phyloP scores from a whole-genome alignment of 164 flowering plant species.

The Dillenia turbinata region DNA sequence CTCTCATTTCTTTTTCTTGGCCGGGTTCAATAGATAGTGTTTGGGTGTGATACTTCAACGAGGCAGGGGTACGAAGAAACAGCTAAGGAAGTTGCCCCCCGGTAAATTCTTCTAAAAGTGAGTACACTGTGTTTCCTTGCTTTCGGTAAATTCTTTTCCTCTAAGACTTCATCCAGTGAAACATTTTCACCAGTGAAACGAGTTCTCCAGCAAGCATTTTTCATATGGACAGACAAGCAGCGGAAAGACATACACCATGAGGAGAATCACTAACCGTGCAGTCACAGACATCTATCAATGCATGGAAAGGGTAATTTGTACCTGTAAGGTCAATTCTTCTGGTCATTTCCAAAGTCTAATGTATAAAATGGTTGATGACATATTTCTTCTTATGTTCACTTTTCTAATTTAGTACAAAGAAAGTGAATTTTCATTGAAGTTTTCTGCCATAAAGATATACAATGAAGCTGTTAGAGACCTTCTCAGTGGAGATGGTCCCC shows the following conservation, averaged over 20 bases:
- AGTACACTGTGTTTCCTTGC: conserved; percentile 20
- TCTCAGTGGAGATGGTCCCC: conserved; percentile 56
- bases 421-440: conserved; percentile 72
- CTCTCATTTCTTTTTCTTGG: not conserved
- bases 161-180: not conserved
- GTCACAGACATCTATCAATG: conserved; percentile 71
- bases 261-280: conserved; percentile 70
- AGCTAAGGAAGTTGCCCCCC: conserved; percentile 73
- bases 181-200: not conserved
- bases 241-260: conserved; percentile 96
- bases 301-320: conserved; percentile 46
- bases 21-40: conserved; percentile 55
- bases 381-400: not conserved
- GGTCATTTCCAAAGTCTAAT: too few species aligned
- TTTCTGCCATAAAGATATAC: conserved; percentile 94
- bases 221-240: conserved; percentile 98
- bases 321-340: not conserved
- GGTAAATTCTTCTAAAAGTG: too few species aligned
- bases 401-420: conserved; percentile 48
- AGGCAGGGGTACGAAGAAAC: conserved; percentile 74
- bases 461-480: conserved; percentile 94
- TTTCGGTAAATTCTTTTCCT: not conserved
- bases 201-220: conserved; percentile 69
- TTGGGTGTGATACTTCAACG: conserved; percentile 50
- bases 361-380: not conserved